Base-by-base conservation (phyloP, 2,329 filamentous ascomycete species). In the Saccharata proteae region DNA sequence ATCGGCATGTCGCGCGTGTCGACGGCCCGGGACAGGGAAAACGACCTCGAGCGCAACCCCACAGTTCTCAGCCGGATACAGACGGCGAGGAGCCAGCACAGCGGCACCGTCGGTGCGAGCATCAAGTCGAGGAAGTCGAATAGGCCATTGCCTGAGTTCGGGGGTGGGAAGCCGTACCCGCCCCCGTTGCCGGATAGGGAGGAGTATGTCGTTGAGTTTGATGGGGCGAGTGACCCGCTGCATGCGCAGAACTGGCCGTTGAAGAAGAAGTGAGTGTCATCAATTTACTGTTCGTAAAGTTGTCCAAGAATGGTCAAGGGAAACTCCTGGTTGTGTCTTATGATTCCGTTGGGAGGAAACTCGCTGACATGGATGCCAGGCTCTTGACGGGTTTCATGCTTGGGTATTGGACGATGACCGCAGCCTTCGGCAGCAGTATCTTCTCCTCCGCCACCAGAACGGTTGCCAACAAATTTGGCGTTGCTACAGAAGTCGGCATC, bases 221-320 rank as follows among this genome's bases (percentile, higher is more conserved):
- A 86, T 43, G 85, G 84, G 0, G 77, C 74, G 1, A 68, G 85
- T 40, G 85, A 93, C 46, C 84, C 84, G 3, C 49, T 86, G 38
- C 84, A 93, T 54, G 79, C 83, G 1, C 80, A 88, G 58, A 93
- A 93, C 52, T 93, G 85, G 85, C 68, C 80, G 0, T 48, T 80
- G 32, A 71, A 61, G 49, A 86, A 81, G 62, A 93, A 93, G 74
- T n/a, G n/a, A n/a, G n/a, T n/a, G n/a, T n/a, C n/a, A n/a, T n/a
- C 73, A 54, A 47, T 67, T 64, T 3, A 10, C 18, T n/a, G n/a
- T n/a, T 26, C 16, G 14, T 32, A 10, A 20, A 13, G 15, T 20
- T 35, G 39, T 40, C 13, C 49, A 12, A n/a, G n/a, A n/a, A n/a
- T n/a, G n/a, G n/a, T n/a, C n/a, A n/a, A n/a, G n/a, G n/a, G n/a